phyloP scores from a whole-genome alignment of 2,329 filamentous ascomycete genomes.

The Aspergillus ibericus region DNA sequence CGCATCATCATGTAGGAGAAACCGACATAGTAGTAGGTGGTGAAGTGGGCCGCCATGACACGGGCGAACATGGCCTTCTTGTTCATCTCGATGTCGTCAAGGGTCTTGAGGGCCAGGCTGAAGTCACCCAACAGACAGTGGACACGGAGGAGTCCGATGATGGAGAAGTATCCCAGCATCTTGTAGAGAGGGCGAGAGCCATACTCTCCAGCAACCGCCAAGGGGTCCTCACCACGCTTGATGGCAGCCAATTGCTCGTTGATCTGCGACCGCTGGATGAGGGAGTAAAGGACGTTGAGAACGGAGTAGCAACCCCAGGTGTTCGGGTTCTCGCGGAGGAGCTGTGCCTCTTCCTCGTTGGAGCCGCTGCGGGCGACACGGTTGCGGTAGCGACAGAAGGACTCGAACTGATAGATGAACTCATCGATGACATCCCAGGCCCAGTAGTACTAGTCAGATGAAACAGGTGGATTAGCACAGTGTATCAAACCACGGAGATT shows the following conservation, averaged over 20 bases:
- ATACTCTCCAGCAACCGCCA: constrained; percentile 89
- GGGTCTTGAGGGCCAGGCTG: constrained; percentile 95
- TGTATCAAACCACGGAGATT: constrained; percentile 3
- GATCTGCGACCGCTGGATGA: constrained; percentile 98
- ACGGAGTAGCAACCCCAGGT: constrained; percentile 99
- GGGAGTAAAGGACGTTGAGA: constrained; percentile 97
- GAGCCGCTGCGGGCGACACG: constrained; percentile 76
- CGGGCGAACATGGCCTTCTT: constrained; percentile 99
- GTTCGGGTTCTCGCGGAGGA: constrained; percentile 94
- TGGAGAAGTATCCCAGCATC: constrained; percentile 99
- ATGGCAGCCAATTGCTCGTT: constrained; percentile 93
- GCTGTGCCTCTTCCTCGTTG: constrained; percentile 88
- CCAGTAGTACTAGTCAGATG: constrained; percentile 79
- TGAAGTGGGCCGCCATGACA: constrained; percentile 99
- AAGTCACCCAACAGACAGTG: constrained; percentile 97
- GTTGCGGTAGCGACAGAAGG: constrained; percentile 95
- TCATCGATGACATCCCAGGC: constrained; percentile 99
- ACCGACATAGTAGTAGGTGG: constrained; percentile 99
- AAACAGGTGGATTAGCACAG: constrained; percentile 9
- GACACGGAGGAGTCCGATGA: constrained; percentile 93
- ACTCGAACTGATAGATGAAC: constrained; percentile 99
- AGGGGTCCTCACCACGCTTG: constrained; percentile 89
- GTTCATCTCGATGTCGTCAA: constrained; percentile 99
- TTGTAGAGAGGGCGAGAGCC: constrained; percentile 91
- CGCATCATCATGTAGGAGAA: constrained; percentile 99